These are phyloP conservation scores for Dichomitus squalens DNA, from an alignment of 1,284 basidiomycete genomes.

Conservation along the genomic window DNA sequence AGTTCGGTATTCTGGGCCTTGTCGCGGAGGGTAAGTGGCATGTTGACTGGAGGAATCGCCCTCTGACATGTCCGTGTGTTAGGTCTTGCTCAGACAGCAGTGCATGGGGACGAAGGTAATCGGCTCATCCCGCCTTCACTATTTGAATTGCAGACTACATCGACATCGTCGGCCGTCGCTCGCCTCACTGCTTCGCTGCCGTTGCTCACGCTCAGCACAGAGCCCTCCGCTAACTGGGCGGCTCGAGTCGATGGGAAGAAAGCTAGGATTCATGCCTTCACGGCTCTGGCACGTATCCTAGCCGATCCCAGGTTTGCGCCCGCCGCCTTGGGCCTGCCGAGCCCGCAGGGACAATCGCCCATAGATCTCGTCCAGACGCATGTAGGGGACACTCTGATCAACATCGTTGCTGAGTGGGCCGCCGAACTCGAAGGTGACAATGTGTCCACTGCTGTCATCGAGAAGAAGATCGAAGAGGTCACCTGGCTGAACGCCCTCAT, in stretches of 20 bases:
- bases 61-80: background rate
- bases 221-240: background rate
- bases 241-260: background rate
- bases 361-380: slow-evolving; percentile 29
- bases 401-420: slow-evolving; percentile 53
- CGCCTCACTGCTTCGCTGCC: background rate
- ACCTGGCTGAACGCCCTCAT: slow-evolving; percentile 39
- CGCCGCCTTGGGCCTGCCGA: background rate
- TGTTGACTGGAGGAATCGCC: background rate
- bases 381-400: slow-evolving; percentile 40
- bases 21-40: slow-evolving; percentile 55
- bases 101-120: slow-evolving; percentile 27
- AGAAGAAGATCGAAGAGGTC: slow-evolving; percentile 46
- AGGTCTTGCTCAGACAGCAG: slow-evolving; percentile 41
- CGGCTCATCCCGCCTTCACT: slow-evolving; percentile 30
- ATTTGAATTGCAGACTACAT: slow-evolving; percentile 25
- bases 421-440: slow-evolving; percentile 32
- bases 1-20: slow-evolving; percentile 64
- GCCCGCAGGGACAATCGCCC: slow-evolving; percentile 26
- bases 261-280: background rate
- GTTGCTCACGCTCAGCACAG: background rate
- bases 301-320: background rate
- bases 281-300: background rate
- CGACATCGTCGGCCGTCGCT: background rate
- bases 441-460: slow-evolving; percentile 35